These are phyloP conservation scores for Crithidia expoeki DNA, from an alignment of 208 protist species.

Conservation along the genomic window DNA sequence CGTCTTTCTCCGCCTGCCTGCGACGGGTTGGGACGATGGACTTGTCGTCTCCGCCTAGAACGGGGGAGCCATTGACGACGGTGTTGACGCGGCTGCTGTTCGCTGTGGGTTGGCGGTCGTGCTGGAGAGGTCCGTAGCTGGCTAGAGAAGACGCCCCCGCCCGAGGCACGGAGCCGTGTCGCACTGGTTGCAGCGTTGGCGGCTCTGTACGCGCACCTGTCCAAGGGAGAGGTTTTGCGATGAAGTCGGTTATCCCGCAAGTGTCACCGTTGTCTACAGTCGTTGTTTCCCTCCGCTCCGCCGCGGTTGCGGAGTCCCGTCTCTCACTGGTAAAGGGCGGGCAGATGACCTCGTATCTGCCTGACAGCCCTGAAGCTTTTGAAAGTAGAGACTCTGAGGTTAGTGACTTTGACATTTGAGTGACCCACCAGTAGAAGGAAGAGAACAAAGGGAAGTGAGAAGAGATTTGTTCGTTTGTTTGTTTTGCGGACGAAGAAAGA, in stretches of 20 bases:
- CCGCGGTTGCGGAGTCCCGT: neutral
- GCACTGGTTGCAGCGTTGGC: conserved; percentile 5
- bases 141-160: neutral
- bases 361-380: neutral
- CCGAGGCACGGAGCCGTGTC: neutral
- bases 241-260: neutral
- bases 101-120: neutral
- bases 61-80: neutral
- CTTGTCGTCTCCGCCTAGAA: conserved; percentile 2
- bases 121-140: conserved; percentile 1
- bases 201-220: neutral
- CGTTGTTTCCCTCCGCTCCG: neutral
- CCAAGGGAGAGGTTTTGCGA: neutral
- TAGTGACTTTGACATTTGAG: neutral
- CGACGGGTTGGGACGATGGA: conserved; percentile 1
- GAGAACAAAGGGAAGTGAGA: conserved; percentile 6
- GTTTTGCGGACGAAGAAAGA: too few species aligned
- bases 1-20: neutral
- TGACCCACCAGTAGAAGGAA: neutral
- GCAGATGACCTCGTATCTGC: conserved; percentile 2
- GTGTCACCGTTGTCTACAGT: conserved; percentile 1
- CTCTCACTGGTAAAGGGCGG: neutral
- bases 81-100: conserved; percentile 4
- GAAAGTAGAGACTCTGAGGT: conserved; percentile 7
- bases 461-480: too few species aligned